These are phyloP conservation scores for Maudiozyma saulgeensis DNA, from an alignment of 805 yeast species.

Conservation along the genomic window DNA sequence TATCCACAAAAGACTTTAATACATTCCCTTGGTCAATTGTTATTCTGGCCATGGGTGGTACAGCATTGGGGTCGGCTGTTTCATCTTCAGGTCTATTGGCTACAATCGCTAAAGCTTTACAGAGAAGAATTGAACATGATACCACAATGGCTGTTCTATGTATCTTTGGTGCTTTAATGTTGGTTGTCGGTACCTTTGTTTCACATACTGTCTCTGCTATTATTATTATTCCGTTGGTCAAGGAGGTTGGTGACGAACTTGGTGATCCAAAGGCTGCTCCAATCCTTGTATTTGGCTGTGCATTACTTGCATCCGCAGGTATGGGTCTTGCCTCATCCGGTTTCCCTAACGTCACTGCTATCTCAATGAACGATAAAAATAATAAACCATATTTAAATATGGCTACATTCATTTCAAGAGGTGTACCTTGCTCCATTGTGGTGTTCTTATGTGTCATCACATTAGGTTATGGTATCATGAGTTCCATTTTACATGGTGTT, in stretches of 20 bases:
- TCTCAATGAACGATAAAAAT: slow-evolving; percentile 83
- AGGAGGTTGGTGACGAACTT: slow-evolving; percentile 69
- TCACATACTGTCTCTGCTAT: slow-evolving; percentile 96
- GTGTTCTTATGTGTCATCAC: slow-evolving; percentile 65
- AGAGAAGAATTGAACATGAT: slow-evolving; percentile 53
- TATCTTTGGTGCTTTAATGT: slow-evolving; percentile 73
- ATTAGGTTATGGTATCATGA: slow-evolving; percentile 74
- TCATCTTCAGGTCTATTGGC: slow-evolving; percentile 80
- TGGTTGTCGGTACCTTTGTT: slow-evolving; percentile 87
- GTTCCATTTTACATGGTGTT: slow-evolving; percentile 20
- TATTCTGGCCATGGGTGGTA: slow-evolving; percentile 93
- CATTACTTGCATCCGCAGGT: slow-evolving; percentile 79
- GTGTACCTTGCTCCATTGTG: slow-evolving; percentile 78
- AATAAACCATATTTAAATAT: slow-evolving; percentile 86
- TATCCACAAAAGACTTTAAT: slow-evolving; percentile 79
- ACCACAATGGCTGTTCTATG: slow-evolving; percentile 59
- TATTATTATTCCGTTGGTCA: slow-evolving; percentile 80
- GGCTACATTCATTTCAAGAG: slow-evolving; percentile 73
- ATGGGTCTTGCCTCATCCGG: slow-evolving; percentile 98
- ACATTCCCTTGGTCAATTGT: slow-evolving; percentile 96
- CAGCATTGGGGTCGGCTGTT: slow-evolving; percentile 89
- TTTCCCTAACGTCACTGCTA: slow-evolving; percentile 97
- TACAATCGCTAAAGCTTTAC: slow-evolving; percentile 66
- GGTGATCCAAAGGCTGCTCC: slow-evolving; percentile 62
- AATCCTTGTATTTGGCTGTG: slow-evolving; percentile 34